Conservation (phyloP, 164 flowering plant species). For the Liquidambar formosana region DNA sequence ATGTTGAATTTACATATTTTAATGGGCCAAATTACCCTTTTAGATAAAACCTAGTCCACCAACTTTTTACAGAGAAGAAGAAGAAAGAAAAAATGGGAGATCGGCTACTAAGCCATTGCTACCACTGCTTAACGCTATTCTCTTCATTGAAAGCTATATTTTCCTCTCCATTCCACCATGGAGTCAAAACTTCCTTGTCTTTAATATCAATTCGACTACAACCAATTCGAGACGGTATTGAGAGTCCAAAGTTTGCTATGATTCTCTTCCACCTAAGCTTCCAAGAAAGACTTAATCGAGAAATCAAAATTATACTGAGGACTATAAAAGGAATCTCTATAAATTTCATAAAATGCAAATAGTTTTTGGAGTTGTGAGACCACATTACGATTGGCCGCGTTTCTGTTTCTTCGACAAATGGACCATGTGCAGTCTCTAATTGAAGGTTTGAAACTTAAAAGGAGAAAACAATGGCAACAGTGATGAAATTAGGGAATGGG, state of each 20-base stretch:
- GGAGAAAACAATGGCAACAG: constrained; percentile 73
- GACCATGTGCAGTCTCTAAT: constrained; percentile 84
- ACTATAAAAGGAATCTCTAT: constrained; percentile 29
- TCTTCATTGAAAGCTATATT: no score
- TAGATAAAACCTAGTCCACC: no score
- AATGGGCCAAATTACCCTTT: no score
- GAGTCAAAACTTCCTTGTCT: constrained; percentile 46
- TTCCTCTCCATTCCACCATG: no score
- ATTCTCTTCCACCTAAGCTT: constrained; percentile 90
- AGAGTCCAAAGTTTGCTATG: constrained; percentile 75
- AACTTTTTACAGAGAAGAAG: no score
- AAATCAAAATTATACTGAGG: constrained; percentile 31
- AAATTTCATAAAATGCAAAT: constrained; percentile 58
- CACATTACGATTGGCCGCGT: constrained; percentile 58
- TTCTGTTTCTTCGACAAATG: constrained; percentile 58
- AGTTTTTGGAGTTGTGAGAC: constrained; percentile 65
- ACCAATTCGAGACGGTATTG: constrained; percentile 61
- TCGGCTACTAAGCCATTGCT: no score
- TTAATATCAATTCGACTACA: constrained; percentile 72
- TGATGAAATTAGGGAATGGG: constrained; percentile 52
- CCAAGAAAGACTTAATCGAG: constrained; percentile 56
- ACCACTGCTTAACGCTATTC: no score
- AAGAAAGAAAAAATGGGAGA: no score
- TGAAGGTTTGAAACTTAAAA: constrained; percentile 89
- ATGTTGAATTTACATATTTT: no score